Conservation (phyloP, 2,329 filamentous ascomycete species). For the Atkinsonella hypoxylon region DNA sequence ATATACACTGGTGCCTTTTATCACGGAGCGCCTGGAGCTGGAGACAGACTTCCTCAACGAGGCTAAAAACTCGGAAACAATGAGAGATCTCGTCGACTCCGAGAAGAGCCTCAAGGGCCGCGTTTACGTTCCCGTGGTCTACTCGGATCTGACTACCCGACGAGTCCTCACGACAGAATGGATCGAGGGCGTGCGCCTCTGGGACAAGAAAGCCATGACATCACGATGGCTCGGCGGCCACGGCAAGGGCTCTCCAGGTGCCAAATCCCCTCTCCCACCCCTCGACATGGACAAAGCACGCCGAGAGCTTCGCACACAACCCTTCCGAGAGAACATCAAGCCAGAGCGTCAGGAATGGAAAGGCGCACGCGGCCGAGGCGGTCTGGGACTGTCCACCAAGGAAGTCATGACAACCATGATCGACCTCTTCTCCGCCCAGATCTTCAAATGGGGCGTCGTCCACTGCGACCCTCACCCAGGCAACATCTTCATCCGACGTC, state of each 20-base stretch:
- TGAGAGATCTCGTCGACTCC: constrained; percentile 62
- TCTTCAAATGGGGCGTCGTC: constrained; percentile 92
- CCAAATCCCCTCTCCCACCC: constrained; percentile 48
- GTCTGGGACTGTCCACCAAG: constrained; percentile 69
- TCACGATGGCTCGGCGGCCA: constrained; percentile 67
- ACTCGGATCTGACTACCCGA: constrained; percentile 68
- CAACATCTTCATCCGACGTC: constrained; percentile 88
- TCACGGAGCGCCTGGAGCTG: constrained; percentile 78
- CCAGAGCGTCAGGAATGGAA: constrained; percentile 71
- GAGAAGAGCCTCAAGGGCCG: constrained; percentile 67
- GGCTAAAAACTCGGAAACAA: constrained; percentile 74
- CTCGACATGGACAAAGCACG: constrained; percentile 36
- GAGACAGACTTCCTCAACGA: constrained; percentile 95
- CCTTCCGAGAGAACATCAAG: constrained; percentile 53
- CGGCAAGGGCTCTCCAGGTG: constrained; percentile 66
- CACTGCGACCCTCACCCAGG: constrained; percentile 97
- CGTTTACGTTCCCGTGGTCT: constrained; percentile 81
- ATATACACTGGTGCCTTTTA: constrained; percentile 82
- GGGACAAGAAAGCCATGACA: constrained; percentile 78
- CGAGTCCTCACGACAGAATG: constrained; percentile 91
- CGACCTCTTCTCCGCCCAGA: constrained; percentile 92
- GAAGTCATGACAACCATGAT: constrained; percentile 96
- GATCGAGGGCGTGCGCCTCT: constrained; percentile 89
- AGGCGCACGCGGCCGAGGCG: constrained; percentile 59
- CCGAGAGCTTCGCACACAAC: constrained; percentile 36